Base-by-base conservation (phyloP, 129 eudicot species). In the Centaurea solstitialis region DNA sequence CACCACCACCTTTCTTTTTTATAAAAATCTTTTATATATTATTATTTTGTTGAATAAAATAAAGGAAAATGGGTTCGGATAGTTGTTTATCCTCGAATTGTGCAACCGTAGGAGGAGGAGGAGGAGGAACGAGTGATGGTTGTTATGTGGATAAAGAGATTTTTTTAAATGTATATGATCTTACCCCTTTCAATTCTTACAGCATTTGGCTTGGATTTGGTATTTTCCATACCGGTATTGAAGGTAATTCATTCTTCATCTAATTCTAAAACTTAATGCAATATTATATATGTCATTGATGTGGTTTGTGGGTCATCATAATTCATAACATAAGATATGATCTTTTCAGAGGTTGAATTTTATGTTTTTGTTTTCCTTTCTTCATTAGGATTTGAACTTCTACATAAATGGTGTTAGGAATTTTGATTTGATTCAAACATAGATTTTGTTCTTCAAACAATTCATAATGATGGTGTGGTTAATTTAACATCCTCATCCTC, bases 201-300 rank as follows among this genome's bases (percentile, higher is more conserved):
- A 73, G 86, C 79, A 69, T 81, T 61, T 90, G 91, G 88, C 74
- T 90, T 68, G 94, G 94, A 80, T 76, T 90, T 50, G 94, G 94
- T 47, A 65, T 90, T 74, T 90, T 90, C 20, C 93, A 90, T 85
- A 85, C 93, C n/a, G 93, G 93, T 37, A 83, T 90, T 76, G 88
- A 90, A 90, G 93, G 93, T 90, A 15, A n/a, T n/a, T n/a, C n/a
- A n/a, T n/a, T n/a, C n/a, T n/a, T n/a, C n/a, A n/a, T n/a, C n/a
- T n/a, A n/a, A n/a, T n/a, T n/a, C n/a, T n/a, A n/a, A n/a, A n/a
- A n/a, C n/a, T n/a, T n/a, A n/a, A n/a, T n/a, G n/a, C n/a, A n/a
- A n/a, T n/a, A n/a, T n/a, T n/a, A n/a, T n/a, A n/a, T n/a, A n/a
- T n/a, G n/a, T n/a, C n/a, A n/a, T n/a, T n/a, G n/a, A n/a, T n/a